Conservation (phyloP, 495 filamentous ascomycete genomes). For the Aspergillus leporis region DNA sequence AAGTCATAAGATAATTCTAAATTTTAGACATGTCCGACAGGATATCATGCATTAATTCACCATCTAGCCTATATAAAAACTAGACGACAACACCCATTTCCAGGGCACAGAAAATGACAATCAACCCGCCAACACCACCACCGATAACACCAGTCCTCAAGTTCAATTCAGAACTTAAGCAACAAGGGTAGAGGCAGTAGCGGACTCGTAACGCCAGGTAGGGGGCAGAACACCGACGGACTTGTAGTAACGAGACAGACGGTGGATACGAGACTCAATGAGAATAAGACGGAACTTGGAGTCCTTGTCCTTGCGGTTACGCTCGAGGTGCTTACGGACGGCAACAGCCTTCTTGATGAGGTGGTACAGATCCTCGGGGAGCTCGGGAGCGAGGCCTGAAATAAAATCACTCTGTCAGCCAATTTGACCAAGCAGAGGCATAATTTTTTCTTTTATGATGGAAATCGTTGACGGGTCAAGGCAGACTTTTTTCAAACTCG, state of each 20-base stretch:
- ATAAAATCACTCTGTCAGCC: conserved; percentile 91
- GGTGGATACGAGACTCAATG: conserved; percentile 99
- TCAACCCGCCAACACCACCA: conserved; percentile 10
- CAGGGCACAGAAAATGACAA: conserved; percentile 7
- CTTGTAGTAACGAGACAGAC: conserved; percentile 97
- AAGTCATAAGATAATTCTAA: conserved; percentile 2
- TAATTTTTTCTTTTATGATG: conserved; percentile 16
- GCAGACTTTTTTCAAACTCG: neutral
- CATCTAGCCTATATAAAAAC: neutral
- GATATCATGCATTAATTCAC: neutral
- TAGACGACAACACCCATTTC: conserved; percentile 9
- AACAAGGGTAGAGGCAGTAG: conserved; percentile 57
- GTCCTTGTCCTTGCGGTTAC: conserved; percentile 99
- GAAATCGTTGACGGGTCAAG: conserved; percentile 22
- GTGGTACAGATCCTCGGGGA: conserved; percentile 97
- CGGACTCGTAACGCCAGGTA: conserved; percentile 94
- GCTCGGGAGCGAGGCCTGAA: conserved; percentile 93
- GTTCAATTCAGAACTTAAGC: conserved; percentile 35
- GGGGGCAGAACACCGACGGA: conserved; percentile 96
- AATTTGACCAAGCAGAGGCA: conserved; percentile 92
- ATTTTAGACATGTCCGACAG: conserved; percentile 3
- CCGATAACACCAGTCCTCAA: neutral
- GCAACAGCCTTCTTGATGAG: conserved; percentile 99
- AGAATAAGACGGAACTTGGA: conserved; percentile 99
- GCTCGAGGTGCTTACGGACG: conserved; percentile 99